phyloP scores from a whole-genome alignment of 345 rosid genomes.

The Microcos paniculata region DNA sequence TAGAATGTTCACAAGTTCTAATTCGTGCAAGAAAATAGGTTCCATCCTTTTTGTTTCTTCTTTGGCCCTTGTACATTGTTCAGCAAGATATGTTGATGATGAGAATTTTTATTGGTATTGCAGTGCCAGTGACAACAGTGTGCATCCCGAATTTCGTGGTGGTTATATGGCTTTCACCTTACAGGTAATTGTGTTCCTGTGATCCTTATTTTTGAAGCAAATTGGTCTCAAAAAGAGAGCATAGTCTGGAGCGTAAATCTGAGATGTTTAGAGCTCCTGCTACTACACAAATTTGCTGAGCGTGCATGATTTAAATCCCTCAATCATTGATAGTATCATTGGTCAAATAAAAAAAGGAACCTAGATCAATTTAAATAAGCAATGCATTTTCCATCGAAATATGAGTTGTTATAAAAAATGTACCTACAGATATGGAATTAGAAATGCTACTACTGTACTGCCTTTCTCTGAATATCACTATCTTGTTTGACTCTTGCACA shows the following conservation, averaged over 20 bases:
- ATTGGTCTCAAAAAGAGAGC: background rate
- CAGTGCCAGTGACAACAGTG: constrained; percentile 71
- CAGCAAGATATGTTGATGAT: constrained; percentile 16
- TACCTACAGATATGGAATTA: no score
- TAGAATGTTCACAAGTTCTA: background rate
- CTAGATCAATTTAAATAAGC: no score
- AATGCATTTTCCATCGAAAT: no score
- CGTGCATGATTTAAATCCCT: background rate
- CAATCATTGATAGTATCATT: background rate
- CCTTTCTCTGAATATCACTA: no score
- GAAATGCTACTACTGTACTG: background rate
- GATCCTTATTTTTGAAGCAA: no score
- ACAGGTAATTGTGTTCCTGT: no score
- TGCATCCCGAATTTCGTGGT: constrained; percentile 59
- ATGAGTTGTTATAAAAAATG: no score
- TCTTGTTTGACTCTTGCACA: no score
- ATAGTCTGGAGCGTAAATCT: background rate
- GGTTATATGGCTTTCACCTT: no score
- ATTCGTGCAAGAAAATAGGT: background rate
- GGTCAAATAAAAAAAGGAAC: background rate
- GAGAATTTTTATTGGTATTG: constrained; percentile 25
- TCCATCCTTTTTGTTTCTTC: background rate
- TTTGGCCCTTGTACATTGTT: constrained; percentile 6
- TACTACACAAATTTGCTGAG: no score
- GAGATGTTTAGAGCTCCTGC: no score